Conservation (phyloP, 2,329 filamentous ascomycete species). For the Hymenoscyphus fraxineus region DNA sequence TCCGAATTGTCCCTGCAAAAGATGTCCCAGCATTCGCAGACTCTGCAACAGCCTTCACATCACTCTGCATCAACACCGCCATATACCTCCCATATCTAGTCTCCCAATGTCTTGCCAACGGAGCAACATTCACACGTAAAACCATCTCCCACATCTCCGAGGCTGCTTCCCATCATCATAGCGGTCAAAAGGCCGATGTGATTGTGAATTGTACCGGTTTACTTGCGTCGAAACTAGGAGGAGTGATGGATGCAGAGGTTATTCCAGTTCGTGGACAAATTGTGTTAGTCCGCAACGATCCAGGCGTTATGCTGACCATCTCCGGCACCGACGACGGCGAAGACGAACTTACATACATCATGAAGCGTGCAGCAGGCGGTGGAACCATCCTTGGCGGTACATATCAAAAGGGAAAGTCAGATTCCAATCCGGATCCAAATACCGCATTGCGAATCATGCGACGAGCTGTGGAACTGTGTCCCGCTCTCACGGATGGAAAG, state of each 20-base stretch:
- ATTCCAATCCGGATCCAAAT: slow-evolving; percentile 58
- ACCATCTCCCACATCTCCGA: slow-evolving; percentile 66
- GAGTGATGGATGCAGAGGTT: slow-evolving; percentile 71
- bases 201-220: slow-evolving; percentile 84
- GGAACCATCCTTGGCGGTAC: slow-evolving; percentile 66
- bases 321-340: slow-evolving; percentile 62
- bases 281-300: slow-evolving; percentile 62
- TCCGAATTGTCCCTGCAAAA: slow-evolving; percentile 52
- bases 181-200: slow-evolving; percentile 55
- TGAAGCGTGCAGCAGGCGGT: slow-evolving; percentile 63
- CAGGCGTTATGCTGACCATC: slow-evolving; percentile 54
- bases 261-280: slow-evolving; percentile 77
- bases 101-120: slow-evolving; percentile 70
- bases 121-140: slow-evolving; percentile 63
- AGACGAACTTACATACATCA: slow-evolving; percentile 63
- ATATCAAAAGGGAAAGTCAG: slow-evolving; percentile 62
- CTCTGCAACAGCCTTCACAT: slow-evolving; percentile 70
- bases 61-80: slow-evolving; percentile 84
- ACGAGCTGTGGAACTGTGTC: slow-evolving; percentile 54
- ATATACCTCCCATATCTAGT: slow-evolving; percentile 83
- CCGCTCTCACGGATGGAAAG: slow-evolving; percentile 50
- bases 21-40: slow-evolving; percentile 62
- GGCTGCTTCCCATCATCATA: slow-evolving; percentile 57
- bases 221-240: slow-evolving; percentile 69
- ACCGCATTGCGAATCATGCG: slow-evolving; percentile 66